These are phyloP conservation scores for Colletotrichum graminicola DNA, from an alignment of 2,329 filamentous ascomycete species.

Conservation along the genomic window DNA sequence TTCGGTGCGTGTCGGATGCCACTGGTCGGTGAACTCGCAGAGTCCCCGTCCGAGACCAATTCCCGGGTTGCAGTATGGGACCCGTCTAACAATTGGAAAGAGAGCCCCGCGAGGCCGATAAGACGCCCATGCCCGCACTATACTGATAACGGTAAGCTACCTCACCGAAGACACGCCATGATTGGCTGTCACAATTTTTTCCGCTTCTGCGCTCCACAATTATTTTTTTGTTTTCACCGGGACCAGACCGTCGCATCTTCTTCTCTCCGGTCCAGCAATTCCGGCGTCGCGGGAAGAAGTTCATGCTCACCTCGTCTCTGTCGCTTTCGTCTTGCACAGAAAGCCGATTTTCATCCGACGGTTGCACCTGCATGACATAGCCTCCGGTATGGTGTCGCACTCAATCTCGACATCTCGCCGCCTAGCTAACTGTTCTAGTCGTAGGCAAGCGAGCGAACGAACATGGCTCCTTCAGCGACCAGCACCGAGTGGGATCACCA, in stretches of 20 bases:
- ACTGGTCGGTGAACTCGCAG: not conserved
- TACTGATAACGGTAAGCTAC: conserved; percentile 9
- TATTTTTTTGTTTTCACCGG: conserved; percentile 41
- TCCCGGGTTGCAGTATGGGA: not conserved
- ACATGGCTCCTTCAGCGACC: conserved; percentile 70
- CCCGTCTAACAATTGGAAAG: not conserved
- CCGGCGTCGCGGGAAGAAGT: conserved; percentile 19
- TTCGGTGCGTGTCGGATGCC: not conserved
- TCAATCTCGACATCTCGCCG: not conserved
- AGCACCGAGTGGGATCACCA: conserved; percentile 84
- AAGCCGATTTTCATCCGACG: not conserved
- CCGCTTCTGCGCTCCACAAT: conserved; percentile 33
- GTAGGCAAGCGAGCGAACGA: conserved; percentile 40
- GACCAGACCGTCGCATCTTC: conserved; percentile 12
- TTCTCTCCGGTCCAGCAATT: conserved; percentile 27
- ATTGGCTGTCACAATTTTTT: conserved; percentile 34
- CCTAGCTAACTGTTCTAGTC: conserved; percentile 15
- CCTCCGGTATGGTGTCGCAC: not conserved
- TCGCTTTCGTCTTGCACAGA: conserved; percentile 19
- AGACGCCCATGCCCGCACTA: not conserved
- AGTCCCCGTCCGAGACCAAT: not conserved
- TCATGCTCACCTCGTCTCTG: conserved; percentile 18
- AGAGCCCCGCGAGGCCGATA: conserved; percentile 16
- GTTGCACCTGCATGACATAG: conserved; percentile 13
- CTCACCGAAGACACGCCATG: not conserved